Evolutionary conservation across 768 basidiomycete genomes (phyloP), one percentile per base, ranked within the genome.

Genomic region (Pisolithus orientalis): DNA sequence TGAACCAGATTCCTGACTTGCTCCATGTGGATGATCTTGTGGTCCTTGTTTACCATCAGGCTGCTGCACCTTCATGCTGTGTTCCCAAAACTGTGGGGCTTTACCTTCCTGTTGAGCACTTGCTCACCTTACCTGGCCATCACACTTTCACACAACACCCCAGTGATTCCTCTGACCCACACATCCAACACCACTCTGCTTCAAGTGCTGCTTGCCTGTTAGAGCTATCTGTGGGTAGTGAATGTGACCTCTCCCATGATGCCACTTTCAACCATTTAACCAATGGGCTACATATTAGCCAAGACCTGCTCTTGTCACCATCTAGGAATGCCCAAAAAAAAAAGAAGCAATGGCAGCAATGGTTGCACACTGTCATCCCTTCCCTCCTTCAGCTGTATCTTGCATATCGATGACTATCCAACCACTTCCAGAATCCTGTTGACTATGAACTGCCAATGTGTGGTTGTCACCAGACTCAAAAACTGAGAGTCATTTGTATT

Each of bases 361-460:
- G 48, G 53, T 53, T 42, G 24, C 4, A 25, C 17, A 48, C 50
- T 34, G 49, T 53, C 1, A 39, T 53, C 24, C 53, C 53, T 50
- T 53, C 53, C 32, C 53, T 53, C 9, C 27, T 53, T 27, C 34
- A 24, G 5, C 53, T 21, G 13, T 53, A 44, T 42, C 53, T 53
- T 28, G 5, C 4, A 37, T 53, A 53, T 43, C 4, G 6, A 13
- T 8, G 25, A 37, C 31, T 16, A 6, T 53, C 40, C 3, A 29
- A 43, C 11, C n/a, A 6, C 29, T 34, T 43, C 10, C 28, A 16
- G 6, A 34, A 50, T 17, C 29, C n/a, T 21, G n/a, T 44, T 3
- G 4, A 13, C n/a, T 28, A 28, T 2, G 9, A 43, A 11, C 39
- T 4, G 9, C 39, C 5, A 10, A n/a, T 6, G 2, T 50, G 50